These are phyloP conservation scores for Globomyces pollinis-pini DNA, from an alignment of 192 early-diverging fungal genomes.

Conservation along the genomic window DNA sequence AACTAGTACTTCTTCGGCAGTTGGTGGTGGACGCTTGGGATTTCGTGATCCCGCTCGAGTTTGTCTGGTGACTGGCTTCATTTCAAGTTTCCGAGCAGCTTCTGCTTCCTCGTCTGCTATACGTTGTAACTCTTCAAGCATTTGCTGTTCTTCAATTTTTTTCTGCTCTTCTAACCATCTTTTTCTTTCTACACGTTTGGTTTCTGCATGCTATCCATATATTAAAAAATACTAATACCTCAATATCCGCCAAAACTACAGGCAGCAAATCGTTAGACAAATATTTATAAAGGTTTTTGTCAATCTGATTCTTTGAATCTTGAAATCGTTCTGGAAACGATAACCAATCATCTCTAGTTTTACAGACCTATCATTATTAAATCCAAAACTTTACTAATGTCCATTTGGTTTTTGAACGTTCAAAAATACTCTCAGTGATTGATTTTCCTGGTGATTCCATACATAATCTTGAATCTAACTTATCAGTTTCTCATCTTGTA, in stretches of 20 bases:
- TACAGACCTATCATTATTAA: slow-evolving; percentile 29
- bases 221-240: slow-evolving; percentile 7
- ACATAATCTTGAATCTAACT: slow-evolving; percentile 59
- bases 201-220: slow-evolving; percentile 19
- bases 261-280: slow-evolving; percentile 50
- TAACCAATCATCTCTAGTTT: slow-evolving; percentile 52
- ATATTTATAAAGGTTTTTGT: slow-evolving; percentile 49
- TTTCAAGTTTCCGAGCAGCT: slow-evolving; percentile 10
- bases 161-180: slow-evolving; percentile 24
- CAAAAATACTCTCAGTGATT: slow-evolving; percentile 4
- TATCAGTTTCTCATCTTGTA: slow-evolving; percentile 29
- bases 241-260: slow-evolving; percentile 45
- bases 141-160: not conserved
- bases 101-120: slow-evolving; percentile 21
- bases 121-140: not conserved
- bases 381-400: slow-evolving; percentile 6
- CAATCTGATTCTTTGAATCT: slow-evolving; percentile 40
- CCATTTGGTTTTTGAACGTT: slow-evolving; percentile 10
- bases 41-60: not conserved
- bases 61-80: not conserved
- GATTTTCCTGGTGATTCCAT: slow-evolving; percentile 42
- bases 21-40: not conserved
- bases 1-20: not conserved
- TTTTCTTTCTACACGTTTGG: slow-evolving; percentile 50
- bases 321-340: slow-evolving; percentile 53